Evolutionary conservation across 129 eudicot genomes (phyloP).

Genomic region (Sambucus nigra): DNA sequence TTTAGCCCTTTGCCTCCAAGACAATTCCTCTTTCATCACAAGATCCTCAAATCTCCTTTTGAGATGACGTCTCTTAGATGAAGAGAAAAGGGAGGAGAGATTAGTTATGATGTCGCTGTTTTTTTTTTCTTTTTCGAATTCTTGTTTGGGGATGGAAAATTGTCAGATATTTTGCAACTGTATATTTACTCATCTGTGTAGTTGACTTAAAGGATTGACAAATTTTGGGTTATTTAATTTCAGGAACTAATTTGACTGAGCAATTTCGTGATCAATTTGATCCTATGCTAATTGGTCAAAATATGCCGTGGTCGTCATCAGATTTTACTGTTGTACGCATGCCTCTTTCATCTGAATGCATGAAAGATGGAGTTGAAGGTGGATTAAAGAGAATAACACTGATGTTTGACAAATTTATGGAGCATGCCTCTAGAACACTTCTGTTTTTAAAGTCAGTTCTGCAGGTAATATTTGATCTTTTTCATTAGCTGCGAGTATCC

Average conservation of each 20-base stretch:
- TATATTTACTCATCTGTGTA: not conserved
- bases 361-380: constrained; percentile 43
- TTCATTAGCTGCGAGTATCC: constrained; percentile 2
- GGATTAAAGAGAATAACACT: constrained; percentile 38
- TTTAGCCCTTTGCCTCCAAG: no score
- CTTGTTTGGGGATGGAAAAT: not conserved
- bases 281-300: constrained; percentile 71
- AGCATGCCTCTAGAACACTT: constrained; percentile 71
- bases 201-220: constrained; percentile 7
- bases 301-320: constrained; percentile 55
- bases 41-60: no score
- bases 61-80: no score
- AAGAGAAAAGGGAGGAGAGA: no score
- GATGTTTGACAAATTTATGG: constrained; percentile 57
- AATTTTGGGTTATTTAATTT: constrained; percentile 5
- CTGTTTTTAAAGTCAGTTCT: constrained; percentile 76
- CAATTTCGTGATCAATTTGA: constrained; percentile 85
- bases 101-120: no score
- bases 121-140: no score
- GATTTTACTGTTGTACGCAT: constrained; percentile 77
- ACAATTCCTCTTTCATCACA: no score
- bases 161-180: not conserved
- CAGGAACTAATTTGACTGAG: constrained; percentile 83
- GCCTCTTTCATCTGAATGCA: constrained; percentile 74
- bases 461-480: constrained; percentile 47